Percentiles rank a stretch among this genome's conserved stretches.
Conservation (phyloP, 345 rosid species). For the Brassica juncea region DNA sequence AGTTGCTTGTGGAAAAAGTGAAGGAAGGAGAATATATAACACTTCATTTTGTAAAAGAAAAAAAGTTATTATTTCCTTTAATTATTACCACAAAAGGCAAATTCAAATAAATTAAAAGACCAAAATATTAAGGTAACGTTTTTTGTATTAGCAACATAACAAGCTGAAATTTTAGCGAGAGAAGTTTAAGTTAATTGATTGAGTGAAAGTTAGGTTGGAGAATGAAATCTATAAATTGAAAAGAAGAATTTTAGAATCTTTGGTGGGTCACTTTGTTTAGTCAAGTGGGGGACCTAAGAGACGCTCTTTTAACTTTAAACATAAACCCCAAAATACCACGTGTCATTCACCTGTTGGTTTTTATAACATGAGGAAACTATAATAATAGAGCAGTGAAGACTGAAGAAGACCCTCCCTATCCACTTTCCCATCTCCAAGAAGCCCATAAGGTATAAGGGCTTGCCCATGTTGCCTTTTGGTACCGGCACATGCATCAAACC, state of each 20-base stretch:
- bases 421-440: neutral
- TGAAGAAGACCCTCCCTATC: neutral
- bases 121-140: constrained; percentile 2
- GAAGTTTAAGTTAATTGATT: neutral
- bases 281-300: constrained; percentile 31
- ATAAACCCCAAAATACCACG: constrained; percentile 11
- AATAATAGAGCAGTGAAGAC: neutral
- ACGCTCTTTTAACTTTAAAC: constrained; percentile 1
- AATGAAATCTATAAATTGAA: constrained; percentile 35
- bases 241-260: constrained; percentile 32
- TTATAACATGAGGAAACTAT: neutral
- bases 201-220: constrained; percentile 35
- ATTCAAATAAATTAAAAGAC: constrained; percentile 4
- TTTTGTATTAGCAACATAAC: constrained; percentile 1
- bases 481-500: neutral
- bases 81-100: neutral
- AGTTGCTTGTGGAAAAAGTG: constrained; percentile 39
- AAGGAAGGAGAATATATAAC: constrained; percentile 26
- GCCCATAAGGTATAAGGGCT: neutral
- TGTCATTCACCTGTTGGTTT: constrained; percentile 16
- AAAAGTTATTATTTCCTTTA: neutral
- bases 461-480: neutral
- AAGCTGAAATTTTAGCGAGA: neutral
- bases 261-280: constrained; percentile 23
- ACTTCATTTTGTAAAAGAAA: neutral